Conservation (phyloP, 345 rosid genomes). For the Ricinus communis region DNA sequence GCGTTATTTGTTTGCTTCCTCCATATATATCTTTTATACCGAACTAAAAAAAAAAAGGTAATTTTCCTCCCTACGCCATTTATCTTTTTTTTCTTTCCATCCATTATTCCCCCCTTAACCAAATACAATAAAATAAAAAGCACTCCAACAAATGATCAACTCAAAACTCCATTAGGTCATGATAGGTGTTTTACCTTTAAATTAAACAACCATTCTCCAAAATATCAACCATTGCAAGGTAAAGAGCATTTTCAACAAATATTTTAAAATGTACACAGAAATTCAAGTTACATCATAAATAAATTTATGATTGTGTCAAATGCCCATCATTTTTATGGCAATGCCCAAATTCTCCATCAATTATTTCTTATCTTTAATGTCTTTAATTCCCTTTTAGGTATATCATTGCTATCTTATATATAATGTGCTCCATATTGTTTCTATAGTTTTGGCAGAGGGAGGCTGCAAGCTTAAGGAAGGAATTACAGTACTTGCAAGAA, state of each 20-base stretch:
- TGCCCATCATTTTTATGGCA: too few species aligned
- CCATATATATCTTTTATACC: background rate
- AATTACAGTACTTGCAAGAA: constrained; percentile 66
- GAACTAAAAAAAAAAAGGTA: background rate
- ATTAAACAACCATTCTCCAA: too few species aligned
- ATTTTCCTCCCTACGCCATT: background rate
- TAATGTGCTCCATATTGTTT: constrained; percentile 9
- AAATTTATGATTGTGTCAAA: background rate
- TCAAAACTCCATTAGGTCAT: too few species aligned
- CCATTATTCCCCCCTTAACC: background rate
- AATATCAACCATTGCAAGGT: too few species aligned
- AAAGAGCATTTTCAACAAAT: too few species aligned
- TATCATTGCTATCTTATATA: background rate
- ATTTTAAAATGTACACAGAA: background rate
- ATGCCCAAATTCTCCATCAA: background rate
- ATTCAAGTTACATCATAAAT: background rate
- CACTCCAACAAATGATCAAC: too few species aligned
- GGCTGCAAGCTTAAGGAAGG: constrained; percentile 58
- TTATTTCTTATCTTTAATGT: background rate
- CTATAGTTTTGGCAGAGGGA: constrained; percentile 83
- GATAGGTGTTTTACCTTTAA: too few species aligned
- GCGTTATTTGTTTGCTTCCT: too few species aligned
- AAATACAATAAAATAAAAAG: background rate
- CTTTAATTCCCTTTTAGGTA: background rate
- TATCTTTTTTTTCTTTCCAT: background rate